phyloP scores from a whole-genome alignment of 2,329 filamentous ascomycete genomes.

The Colletotrichum tropicicola region DNA sequence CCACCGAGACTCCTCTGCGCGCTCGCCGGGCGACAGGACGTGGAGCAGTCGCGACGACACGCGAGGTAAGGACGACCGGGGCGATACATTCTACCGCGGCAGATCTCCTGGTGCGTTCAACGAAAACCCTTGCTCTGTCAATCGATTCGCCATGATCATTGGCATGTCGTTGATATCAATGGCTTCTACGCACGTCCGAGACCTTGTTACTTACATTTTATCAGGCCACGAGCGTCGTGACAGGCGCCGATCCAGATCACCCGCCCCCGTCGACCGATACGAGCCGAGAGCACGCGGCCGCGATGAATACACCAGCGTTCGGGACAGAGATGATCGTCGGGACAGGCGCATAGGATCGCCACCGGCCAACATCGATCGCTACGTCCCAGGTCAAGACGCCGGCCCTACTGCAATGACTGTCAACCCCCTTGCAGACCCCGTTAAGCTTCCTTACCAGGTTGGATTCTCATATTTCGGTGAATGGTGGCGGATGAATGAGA shows the following conservation, averaged over 20 bases:
- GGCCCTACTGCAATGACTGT: conserved; percentile 53
- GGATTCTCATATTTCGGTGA: conserved; percentile 88
- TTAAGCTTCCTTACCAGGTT: conserved; percentile 79
- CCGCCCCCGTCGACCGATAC: conserved; percentile 77
- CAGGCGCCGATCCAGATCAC: conserved; percentile 74
- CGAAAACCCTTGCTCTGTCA: neutral
- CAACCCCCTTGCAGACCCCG: conserved; percentile 78
- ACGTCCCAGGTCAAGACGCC: conserved; percentile 78
- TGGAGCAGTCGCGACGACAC: conserved; percentile 63
- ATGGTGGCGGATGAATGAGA: conserved; percentile 86
- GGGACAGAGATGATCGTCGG: conserved; percentile 65
- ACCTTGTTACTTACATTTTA: conserved; percentile 21
- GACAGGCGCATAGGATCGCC: conserved; percentile 67
- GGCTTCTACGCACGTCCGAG: neutral
- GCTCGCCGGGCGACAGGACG: conserved; percentile 62
- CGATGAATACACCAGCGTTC: conserved; percentile 69
- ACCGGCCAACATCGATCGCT: conserved; percentile 82
- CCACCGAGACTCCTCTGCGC: conserved; percentile 60
- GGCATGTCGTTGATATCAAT: neutral
- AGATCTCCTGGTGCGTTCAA: conserved; percentile 74
- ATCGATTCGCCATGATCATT: neutral
- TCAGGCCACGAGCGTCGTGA: conserved; percentile 69
- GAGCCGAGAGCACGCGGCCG: conserved; percentile 73
- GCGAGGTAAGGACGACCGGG: conserved; percentile 60
- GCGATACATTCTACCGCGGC: conserved; percentile 70